Conservation (phyloP, 768 basidiomycete species). For the Floccularia luteovirens region DNA sequence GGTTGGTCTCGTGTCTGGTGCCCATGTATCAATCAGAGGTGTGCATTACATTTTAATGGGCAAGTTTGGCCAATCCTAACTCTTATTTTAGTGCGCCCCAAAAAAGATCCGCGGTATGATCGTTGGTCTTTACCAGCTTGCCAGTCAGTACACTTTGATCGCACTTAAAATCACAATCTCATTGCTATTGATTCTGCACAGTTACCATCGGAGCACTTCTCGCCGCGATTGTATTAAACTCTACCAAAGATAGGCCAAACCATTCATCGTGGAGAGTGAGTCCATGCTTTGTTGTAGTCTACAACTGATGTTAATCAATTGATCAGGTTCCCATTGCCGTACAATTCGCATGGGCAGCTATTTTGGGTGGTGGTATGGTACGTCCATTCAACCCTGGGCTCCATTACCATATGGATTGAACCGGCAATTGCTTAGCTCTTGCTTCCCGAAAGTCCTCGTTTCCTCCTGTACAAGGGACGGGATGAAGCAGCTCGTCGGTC, state of each 20-base stretch:
- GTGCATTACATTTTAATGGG: constrained; percentile 10
- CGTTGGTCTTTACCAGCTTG: constrained; percentile 63
- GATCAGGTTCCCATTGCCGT: constrained; percentile 58
- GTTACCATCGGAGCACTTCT: constrained; percentile 68
- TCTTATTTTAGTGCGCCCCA: constrained; percentile 33
- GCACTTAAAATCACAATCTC: neutral
- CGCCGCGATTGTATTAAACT: constrained; percentile 58
- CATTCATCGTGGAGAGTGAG: constrained; percentile 23
- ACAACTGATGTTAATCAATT: neutral
- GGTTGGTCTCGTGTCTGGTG: constrained; percentile 62
- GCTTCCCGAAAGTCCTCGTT: constrained; percentile 44
- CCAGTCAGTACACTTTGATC: constrained; percentile 16
- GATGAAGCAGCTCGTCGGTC: constrained; percentile 48
- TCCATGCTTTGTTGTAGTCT: neutral
- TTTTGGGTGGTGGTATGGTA: constrained; percentile 66
- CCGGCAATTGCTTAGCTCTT: constrained; percentile 11
- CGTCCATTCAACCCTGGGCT: no score
- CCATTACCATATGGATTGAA: no score
- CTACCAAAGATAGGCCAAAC: constrained; percentile 47
- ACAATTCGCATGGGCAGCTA: constrained; percentile 73
- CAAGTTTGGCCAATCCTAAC: neutral
- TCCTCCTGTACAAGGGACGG: constrained; percentile 57
- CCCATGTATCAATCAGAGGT: constrained; percentile 36
- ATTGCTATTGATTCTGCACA: neutral
- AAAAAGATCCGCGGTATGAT: constrained; percentile 68